Evolutionary conservation across 352 stramenopile genomes (phyloP), one percentile per base, ranked within the genome.

Genomic region (Phytopythium chamaehyphon): DNA sequence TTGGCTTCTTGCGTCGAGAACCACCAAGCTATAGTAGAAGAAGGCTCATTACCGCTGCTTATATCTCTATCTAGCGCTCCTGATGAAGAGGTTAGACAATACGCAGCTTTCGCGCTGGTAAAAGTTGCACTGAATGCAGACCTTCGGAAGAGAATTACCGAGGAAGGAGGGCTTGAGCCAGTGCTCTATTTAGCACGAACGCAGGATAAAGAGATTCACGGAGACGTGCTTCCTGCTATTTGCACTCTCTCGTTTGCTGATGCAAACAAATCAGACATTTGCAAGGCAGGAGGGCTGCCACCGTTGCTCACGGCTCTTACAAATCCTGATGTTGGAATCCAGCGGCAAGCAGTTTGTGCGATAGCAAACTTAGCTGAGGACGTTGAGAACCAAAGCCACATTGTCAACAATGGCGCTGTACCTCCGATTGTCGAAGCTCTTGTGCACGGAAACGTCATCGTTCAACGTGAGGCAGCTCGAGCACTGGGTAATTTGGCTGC

Each of bases 111-210:
- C 54, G 93, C 95, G 23, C 69, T 98, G 12, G 91, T 97, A 11
- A 97, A 98, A 50, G 83, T 99, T n/a, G 90, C 92, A 1, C 67
- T 97, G 22, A 98, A 99, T 55, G 88, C 90, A 1, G 89, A 98
- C 56, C 66, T 98, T 37, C 86, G 93, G 33, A 91, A 97, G 64
- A 80, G 90, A 31, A 89, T 99, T 40, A 98, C 95, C 0, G 88
- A 98, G 43, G 94, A 98, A 65, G 95, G 95, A 16, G 95, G 94
- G 5, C 72, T 99, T 1, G 93, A 98, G 62, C 90, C 96, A 0
- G 92, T 99, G n/a, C 73, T 99, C 0, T 98, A 96, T 63, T 83
- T 99, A 1, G 89, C 92, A 5, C 71, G 93, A 31, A 98, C 90
- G 12, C 88, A 98, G 52, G 83, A 97, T 58, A 62, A 79, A 0